phyloP scores from a whole-genome alignment of 2,329 filamentous ascomycete genomes.

The Dactylellina sp. region DNA sequence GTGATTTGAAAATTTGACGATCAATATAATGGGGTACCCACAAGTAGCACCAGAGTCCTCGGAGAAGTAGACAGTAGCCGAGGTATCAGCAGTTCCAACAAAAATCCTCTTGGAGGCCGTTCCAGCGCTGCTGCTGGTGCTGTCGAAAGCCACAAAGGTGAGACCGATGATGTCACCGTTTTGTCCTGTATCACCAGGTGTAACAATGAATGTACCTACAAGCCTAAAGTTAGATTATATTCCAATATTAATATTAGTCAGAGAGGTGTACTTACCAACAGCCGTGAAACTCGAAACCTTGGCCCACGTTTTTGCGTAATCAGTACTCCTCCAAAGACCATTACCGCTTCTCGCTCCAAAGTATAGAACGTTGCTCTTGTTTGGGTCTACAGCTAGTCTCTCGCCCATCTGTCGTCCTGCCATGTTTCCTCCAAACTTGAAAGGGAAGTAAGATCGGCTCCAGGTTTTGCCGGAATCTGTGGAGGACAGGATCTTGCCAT shows the following conservation, averaged over 20 bases:
- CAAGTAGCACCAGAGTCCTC: slow-evolving; percentile 70
- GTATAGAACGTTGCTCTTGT: slow-evolving; percentile 70
- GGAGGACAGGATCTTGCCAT: slow-evolving; percentile 69
- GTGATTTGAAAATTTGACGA: not conserved
- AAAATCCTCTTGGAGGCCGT: slow-evolving; percentile 71
- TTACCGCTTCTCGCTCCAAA: slow-evolving; percentile 72
- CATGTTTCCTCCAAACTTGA: slow-evolving; percentile 74
- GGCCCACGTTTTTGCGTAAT: slow-evolving; percentile 69
- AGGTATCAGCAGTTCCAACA: slow-evolving; percentile 69
- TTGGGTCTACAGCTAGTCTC: slow-evolving; percentile 71
- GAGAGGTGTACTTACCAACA: slow-evolving; percentile 58
- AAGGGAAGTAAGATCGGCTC: slow-evolving; percentile 67
- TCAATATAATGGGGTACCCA: slow-evolving; percentile 17
- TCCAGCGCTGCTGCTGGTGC: slow-evolving; percentile 66
- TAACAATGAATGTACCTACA: slow-evolving; percentile 66
- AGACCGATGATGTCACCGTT: slow-evolving; percentile 68
- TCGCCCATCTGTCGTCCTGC: slow-evolving; percentile 71
- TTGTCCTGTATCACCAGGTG: slow-evolving; percentile 67
- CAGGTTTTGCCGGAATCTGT: slow-evolving; percentile 70
- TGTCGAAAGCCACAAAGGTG: slow-evolving; percentile 69
- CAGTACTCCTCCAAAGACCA: slow-evolving; percentile 71
- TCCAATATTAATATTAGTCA: not conserved
- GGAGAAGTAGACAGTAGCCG: slow-evolving; percentile 69
- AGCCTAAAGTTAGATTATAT: not conserved
- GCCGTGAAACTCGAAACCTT: slow-evolving; percentile 69